A percentile compares a stretch with the other conserved stretches of the same genome.
Conservation (phyloP, 345 rosid genomes). For the Hypericum perforatum region DNA sequence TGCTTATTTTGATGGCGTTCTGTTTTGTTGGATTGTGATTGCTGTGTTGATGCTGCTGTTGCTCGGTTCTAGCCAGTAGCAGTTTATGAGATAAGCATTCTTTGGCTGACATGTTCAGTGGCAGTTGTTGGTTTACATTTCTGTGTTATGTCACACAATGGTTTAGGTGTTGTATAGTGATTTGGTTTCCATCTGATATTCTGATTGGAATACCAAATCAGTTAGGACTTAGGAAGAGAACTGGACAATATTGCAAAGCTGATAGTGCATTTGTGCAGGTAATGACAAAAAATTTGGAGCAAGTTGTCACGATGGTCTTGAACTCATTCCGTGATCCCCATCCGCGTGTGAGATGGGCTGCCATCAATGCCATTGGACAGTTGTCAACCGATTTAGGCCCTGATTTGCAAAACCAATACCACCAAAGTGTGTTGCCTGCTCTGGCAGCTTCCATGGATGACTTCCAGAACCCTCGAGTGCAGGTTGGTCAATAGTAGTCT, state of each 20-base stretch:
- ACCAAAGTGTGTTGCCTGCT: constrained; percentile 75
- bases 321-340: constrained; percentile 79
- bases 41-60: constrained; percentile 2
- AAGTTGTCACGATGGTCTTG: constrained; percentile 78
- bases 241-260: too few species aligned
- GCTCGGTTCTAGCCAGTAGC: too few species aligned
- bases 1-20: background rate
- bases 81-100: too few species aligned
- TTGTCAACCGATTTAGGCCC: constrained; percentile 97
- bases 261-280: constrained; percentile 32
- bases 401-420: constrained; percentile 91
- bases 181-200: too few species aligned
- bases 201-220: too few species aligned
- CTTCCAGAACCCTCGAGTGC: constrained; percentile 93
- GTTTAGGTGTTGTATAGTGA: too few species aligned
- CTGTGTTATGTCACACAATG: too few species aligned
- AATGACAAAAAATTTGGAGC: constrained; percentile 84
- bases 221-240: too few species aligned
- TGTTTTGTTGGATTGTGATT: background rate
- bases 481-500: constrained; percentile 36
- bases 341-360: constrained; percentile 99
- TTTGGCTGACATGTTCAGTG: too few species aligned
- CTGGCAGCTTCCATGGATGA: constrained; percentile 92
- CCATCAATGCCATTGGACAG: constrained; percentile 97
- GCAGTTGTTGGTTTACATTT: too few species aligned